Evolutionary conservation across 2,329 filamentous ascomycete species (phyloP), one percentile per base, ranked within the genome.

Genomic region (Nigrospora sphaerica): DNA sequence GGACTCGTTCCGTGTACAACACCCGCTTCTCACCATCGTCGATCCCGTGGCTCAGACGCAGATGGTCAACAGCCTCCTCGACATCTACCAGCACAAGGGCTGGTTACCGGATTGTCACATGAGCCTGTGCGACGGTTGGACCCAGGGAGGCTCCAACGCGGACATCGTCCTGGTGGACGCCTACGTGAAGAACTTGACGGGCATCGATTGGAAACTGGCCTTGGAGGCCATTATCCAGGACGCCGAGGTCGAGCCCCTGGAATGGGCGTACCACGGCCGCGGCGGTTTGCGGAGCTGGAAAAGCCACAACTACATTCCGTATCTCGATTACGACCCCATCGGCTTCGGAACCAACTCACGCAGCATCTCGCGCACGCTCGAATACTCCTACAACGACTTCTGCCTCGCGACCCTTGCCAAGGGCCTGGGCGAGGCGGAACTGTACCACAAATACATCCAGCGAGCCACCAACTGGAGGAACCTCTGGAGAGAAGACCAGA

Each of bases 101-200:
- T 85, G 78, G 65, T 62, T 86, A 12, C 83, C 83, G 0, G 83
- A 86, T 59, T 86, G 81, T 55, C 76, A 81, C 46, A 86, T 86
- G 81, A 79, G 74, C 16, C 68, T 83, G 1, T 83, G 77, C 61
- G 81, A 82, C 57, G 83, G 83, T 1, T 83, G 74, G 63, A 83
- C 80, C 0, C 81, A 86, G 59, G 82, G 83, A 6, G 83, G 83
- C 2, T 84, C 80, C 0, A 85, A 86, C 49, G 78, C 81, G 2
- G 81, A 85, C 54, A 71, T 83, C 4, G 73, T 85, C 0, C 68
- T 85, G 1, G 75, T 72, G 1, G 81, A 85, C 52, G 74, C 80
- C 0, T 84, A 75, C 50, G 55, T 85, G 16, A 85, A 85, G 61
- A 80, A 79, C 47, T 68, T 84, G 2, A 72, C 69, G 2, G 74